phyloP scores from a whole-genome alignment of 108 stramenopile genomes.

The Chaetoceros tenuissimus region DNA sequence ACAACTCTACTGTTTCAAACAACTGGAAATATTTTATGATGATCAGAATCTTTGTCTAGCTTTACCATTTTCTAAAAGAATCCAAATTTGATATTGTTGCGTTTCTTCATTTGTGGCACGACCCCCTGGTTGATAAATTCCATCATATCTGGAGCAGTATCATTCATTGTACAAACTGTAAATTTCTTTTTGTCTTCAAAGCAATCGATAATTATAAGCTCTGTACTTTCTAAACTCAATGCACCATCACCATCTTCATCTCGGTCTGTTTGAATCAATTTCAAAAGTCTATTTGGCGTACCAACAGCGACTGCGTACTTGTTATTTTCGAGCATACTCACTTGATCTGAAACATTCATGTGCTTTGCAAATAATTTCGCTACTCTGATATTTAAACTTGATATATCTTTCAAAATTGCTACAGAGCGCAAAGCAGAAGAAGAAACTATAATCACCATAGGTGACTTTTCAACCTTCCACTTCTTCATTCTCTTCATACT shows the following conservation, averaged over 20 bases:
- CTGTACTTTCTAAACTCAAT: conserved; percentile 46
- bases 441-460: conserved; percentile 57
- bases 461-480: conserved; percentile 42
- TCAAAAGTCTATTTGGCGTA: conserved; percentile 66
- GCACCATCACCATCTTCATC: conserved; percentile 15
- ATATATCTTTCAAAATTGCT: conserved; percentile 54
- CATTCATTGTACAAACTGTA: conserved; percentile 75
- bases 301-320: conserved; percentile 64
- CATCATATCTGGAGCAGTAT: conserved; percentile 62
- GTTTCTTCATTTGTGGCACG: conserved; percentile 37
- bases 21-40: too few relatives aligned
- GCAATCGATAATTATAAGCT: conserved; percentile 51
- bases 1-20: too few relatives aligned
- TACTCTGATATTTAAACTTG: conserved; percentile 45
- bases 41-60: too few relatives aligned
- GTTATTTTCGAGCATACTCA: conserved; percentile 24
- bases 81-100: conserved; percentile 45
- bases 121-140: conserved; percentile 50
- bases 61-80: conserved; percentile 50
- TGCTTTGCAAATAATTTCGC: conserved; percentile 85
- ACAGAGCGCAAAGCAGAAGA: conserved; percentile 75
- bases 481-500: conserved; percentile 61
- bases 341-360: conserved; percentile 53
- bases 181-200: conserved; percentile 53
- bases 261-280: conserved; percentile 23